Base-by-base conservation (phyloP, 2,329 filamentous ascomycete genomes). In the Amesomyces nigricolor region DNA sequence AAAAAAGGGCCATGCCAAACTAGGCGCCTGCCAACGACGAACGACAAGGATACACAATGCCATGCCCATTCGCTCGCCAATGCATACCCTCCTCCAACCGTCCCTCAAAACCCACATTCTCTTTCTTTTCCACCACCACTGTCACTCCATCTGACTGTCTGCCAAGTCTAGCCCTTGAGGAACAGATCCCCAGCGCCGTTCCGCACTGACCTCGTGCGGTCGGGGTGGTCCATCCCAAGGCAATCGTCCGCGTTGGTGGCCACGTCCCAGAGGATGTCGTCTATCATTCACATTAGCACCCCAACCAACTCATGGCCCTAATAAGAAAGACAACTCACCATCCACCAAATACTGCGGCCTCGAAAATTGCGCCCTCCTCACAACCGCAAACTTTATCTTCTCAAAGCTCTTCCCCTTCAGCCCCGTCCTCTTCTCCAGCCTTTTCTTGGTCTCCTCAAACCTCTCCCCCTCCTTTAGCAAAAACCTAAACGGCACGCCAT, bases 331-430 rank as follows among this genome's bases (percentile, higher is more conserved):
- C 35, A 8, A 70, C 85, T 78, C 75, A 96, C 92, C 91, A 73
- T 97, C 94, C 63, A 87, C 84, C 46, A 99, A 76, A 73, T 95
- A 95, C 57, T 83, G 80, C 26, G 91, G 87, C 67, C 87, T 90
- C 39, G 87, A 84, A 71, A 89, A 95, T 42, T 77, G 76, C 50
- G 83, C 79, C 68, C 88, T 78, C 69, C 85, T 78, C 50, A 96
- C 81, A 32, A 95, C 73, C 6, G 91, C 88, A 75, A 99, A 96
- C 72, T 95, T 96, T 72, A 99, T 94, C 78, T 97, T 97, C 72
- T 99, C 92, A 63, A 99, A 91, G 62, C 90, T 90, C 78, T 99
- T 99, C 71, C 94, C 95, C 73, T 96, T 96, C 73, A 99, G 86
- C 26, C 91, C 91, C 0, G 89, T 96, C 57, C 92, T 81, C 71